These are phyloP conservation scores for Bolboschoenoplectus hybrid DNA, from an alignment of 202 grass and related monocot genomes.

Conservation along the genomic window DNA sequence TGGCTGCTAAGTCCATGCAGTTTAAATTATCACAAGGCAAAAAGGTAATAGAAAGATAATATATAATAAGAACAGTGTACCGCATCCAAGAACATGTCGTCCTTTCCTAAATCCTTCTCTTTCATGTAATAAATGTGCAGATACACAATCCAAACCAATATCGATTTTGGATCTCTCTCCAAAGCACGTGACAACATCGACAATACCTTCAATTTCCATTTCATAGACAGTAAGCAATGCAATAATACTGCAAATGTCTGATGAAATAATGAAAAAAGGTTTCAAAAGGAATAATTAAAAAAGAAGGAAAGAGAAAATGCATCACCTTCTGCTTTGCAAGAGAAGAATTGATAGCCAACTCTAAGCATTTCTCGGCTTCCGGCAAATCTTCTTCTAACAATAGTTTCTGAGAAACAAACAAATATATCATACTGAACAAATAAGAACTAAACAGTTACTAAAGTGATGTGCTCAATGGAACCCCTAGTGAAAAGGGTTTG, in stretches of 20 bases:
- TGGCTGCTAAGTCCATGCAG: background rate
- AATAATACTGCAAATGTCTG: background rate
- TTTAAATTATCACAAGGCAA: constrained; percentile 12
- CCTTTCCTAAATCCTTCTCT: constrained; percentile 81
- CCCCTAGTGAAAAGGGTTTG: background rate
- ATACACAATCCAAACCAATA: constrained; percentile 90
- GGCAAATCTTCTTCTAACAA: constrained; percentile 71
- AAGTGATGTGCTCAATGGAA: background rate
- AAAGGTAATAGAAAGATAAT: constrained; percentile 14
- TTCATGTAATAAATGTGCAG: constrained; percentile 95
- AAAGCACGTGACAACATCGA: constrained; percentile 70
- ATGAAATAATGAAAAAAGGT: constrained; percentile 15
- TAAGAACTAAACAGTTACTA: constrained; percentile 19
- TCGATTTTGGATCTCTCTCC: constrained; percentile 78
- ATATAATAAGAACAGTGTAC: constrained; percentile 62
- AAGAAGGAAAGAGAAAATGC: background rate
- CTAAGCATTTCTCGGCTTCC: constrained; percentile 80
- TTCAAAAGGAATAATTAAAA: constrained; percentile 34
- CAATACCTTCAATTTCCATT: constrained; percentile 76
- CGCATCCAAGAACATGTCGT: constrained; percentile 95
- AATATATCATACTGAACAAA: constrained; percentile 46
- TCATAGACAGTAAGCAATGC: constrained; percentile 36
- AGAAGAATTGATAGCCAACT: constrained; percentile 69
- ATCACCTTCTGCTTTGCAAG: constrained; percentile 84
- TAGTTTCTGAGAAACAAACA: constrained; percentile 65